Percentiles rank a stretch among this genome's conserved stretches.
Evolutionary conservation across 768 basidiomycete species (phyloP).

Genomic region (Lactifluus rugatus): DNA sequence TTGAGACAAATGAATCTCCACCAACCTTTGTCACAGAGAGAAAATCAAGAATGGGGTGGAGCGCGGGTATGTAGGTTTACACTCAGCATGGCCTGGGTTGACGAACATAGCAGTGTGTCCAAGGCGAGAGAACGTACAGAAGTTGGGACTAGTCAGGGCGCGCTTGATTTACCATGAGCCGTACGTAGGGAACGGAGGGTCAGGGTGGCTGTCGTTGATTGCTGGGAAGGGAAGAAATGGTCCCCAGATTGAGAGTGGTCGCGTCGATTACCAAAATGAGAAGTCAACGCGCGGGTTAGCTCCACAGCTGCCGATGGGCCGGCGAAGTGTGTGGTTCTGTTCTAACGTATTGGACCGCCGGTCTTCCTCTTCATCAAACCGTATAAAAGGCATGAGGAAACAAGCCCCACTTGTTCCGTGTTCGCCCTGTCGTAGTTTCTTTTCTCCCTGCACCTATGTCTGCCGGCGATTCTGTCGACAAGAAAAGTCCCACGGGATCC

Average conservation of each 20-base stretch:
- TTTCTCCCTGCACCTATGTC: constrained; percentile 9
- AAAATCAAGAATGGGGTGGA: too few relatives aligned
- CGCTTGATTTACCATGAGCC: too few relatives aligned
- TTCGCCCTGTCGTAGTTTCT: background rate
- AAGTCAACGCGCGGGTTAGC: background rate
- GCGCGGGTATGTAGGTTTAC: background rate
- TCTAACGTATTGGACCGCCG: background rate
- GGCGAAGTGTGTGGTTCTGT: background rate
- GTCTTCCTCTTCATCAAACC: background rate
- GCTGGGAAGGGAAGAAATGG: background rate
- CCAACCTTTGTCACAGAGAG: too few relatives aligned
- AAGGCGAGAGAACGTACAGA: too few relatives aligned
- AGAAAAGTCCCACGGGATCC: constrained; percentile 17
- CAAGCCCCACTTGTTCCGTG: background rate
- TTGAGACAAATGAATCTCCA: too few relatives aligned
- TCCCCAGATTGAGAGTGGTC: background rate
- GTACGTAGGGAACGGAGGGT: too few relatives aligned
- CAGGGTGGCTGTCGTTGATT: background rate
- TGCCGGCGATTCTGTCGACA: constrained; percentile 3
- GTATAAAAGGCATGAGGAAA: background rate
- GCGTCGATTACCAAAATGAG: background rate
- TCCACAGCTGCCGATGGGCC: background rate
- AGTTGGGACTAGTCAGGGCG: too few relatives aligned
- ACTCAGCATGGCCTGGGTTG: background rate
- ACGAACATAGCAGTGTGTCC: too few relatives aligned